phyloP scores from a whole-genome alignment of 1,139 yeast genomes.

The Pichia kudriavzevii region DNA sequence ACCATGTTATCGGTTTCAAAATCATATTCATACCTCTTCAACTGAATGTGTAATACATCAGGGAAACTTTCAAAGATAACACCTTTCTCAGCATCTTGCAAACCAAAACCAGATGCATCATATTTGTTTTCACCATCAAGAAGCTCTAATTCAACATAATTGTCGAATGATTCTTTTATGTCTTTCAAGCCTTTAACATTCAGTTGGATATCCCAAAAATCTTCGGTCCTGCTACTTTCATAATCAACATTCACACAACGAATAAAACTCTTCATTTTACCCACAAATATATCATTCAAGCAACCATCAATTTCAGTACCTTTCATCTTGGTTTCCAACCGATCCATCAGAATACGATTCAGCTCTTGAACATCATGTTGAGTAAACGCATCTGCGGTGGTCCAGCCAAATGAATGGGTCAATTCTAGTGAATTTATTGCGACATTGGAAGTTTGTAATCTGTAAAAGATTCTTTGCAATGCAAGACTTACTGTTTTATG shows the following conservation, averaged over 20 bases:
- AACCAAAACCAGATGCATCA: constrained; percentile 85
- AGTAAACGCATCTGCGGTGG: constrained; percentile 87
- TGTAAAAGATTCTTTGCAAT: constrained; percentile 79
- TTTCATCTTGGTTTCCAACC: constrained; percentile 85
- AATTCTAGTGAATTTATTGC: constrained; percentile 83
- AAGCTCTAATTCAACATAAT: constrained; percentile 83
- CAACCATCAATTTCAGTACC: constrained; percentile 78
- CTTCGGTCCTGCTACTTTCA: constrained; percentile 88
- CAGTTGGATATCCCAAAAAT: constrained; percentile 95
- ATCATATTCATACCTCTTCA: constrained; percentile 92
- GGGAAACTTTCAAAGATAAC: constrained; percentile 89
- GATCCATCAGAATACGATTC: constrained; percentile 92
- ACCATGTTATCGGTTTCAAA: constrained; percentile 83
- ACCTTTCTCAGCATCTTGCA: constrained; percentile 96
- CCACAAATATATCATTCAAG: constrained; percentile 80
- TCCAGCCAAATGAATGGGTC: constrained; percentile 96
- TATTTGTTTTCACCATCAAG: constrained; percentile 93
- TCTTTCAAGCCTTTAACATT: constrained; percentile 80
- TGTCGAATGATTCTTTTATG: constrained; percentile 68
- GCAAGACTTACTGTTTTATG: constrained; percentile 61
- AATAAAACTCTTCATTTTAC: constrained; percentile 92
- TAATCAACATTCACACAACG: constrained; percentile 92
- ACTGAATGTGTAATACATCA: constrained; percentile 84
- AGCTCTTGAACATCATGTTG: constrained; percentile 98
- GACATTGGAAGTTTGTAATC: constrained; percentile 59